phyloP scores from a whole-genome alignment of 371 early-diverging fungal species.

The Saksenaea vasiformis region DNA sequence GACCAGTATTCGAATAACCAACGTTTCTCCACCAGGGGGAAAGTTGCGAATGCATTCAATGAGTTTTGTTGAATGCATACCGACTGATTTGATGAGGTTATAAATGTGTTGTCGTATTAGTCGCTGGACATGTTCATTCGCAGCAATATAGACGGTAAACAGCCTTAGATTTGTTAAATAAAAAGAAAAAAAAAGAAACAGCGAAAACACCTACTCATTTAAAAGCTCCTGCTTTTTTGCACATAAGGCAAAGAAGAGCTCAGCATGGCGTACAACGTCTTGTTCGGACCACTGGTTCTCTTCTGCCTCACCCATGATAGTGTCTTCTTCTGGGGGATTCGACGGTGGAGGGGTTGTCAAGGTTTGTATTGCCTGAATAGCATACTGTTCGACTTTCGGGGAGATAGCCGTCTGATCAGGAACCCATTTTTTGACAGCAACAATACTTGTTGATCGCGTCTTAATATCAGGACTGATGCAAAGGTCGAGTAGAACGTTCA shows the following conservation, averaged over 20 bases:
- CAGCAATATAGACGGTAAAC: slow-evolving; percentile 54
- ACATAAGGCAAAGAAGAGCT: slow-evolving; percentile 47
- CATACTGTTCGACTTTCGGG: slow-evolving; percentile 51
- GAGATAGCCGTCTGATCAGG: slow-evolving; percentile 53
- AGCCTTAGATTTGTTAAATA: slow-evolving; percentile 39
- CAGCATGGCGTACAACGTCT: slow-evolving; percentile 41
- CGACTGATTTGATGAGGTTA: slow-evolving; percentile 76
- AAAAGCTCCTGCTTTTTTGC: slow-evolving; percentile 39
- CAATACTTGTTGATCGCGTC: slow-evolving; percentile 56
- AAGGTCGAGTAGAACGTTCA: slow-evolving; percentile 38
- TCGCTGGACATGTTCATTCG: slow-evolving; percentile 56
- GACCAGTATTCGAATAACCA: slow-evolving; percentile 71
- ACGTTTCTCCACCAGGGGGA: slow-evolving; percentile 73
- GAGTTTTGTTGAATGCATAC: slow-evolving; percentile 63
- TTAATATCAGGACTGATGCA: slow-evolving; percentile 40
- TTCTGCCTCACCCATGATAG: slow-evolving; percentile 6
- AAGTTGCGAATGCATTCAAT: slow-evolving; percentile 65
- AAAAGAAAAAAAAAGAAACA: neutral
- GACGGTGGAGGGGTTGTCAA: slow-evolving; percentile 39
- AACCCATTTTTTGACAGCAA: slow-evolving; percentile 64
- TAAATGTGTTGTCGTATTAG: slow-evolving; percentile 66
- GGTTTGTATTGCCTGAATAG: slow-evolving; percentile 41
- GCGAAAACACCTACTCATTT: slow-evolving; percentile 34
- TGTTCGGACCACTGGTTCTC: slow-evolving; percentile 33
- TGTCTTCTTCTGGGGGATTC: slow-evolving; percentile 7